Conservation (phyloP, 345 rosid species). For the Bruguiera parviflora region DNA sequence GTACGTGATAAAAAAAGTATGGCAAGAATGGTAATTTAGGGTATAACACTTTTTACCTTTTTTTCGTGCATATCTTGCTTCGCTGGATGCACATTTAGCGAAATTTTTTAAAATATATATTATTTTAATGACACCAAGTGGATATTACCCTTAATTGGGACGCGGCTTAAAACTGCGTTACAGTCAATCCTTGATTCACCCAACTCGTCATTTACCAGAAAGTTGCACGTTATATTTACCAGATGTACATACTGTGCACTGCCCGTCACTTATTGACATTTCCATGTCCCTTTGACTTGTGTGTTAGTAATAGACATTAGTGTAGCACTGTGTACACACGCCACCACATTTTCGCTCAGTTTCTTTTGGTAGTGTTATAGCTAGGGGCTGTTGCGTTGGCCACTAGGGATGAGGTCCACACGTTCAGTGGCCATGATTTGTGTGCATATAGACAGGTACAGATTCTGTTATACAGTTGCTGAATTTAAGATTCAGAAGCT, state of each 20-base stretch:
- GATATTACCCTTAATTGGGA: no score
- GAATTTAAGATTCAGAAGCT: constrained; percentile 3
- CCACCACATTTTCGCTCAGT: constrained; percentile 3
- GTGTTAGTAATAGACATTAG: neutral
- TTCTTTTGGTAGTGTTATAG: constrained; percentile 11
- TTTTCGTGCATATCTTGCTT: no score
- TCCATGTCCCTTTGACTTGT: neutral
- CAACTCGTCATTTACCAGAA: constrained; percentile 14
- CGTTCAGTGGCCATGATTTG: constrained; percentile 11
- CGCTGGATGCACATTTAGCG: no score
- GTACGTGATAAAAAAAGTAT: no score
- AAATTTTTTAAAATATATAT: no score
- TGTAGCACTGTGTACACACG: neutral
- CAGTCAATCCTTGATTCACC: neutral
- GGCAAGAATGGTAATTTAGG: no score
- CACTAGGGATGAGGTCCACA: constrained; percentile 11
- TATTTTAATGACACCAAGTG: no score
- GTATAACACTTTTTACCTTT: no score
- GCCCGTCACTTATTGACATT: neutral
- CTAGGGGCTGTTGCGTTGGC: neutral
- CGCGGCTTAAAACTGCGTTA: no score
- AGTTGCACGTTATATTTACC: neutral
- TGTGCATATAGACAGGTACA: neutral
- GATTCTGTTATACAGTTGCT: constrained; percentile 1
- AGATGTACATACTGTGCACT: neutral